A percentile compares a stretch with the other conserved stretches of the same genome.
phyloP scores from a whole-genome alignment of 208 protist species.

The Acanthamoeba royreba region DNA sequence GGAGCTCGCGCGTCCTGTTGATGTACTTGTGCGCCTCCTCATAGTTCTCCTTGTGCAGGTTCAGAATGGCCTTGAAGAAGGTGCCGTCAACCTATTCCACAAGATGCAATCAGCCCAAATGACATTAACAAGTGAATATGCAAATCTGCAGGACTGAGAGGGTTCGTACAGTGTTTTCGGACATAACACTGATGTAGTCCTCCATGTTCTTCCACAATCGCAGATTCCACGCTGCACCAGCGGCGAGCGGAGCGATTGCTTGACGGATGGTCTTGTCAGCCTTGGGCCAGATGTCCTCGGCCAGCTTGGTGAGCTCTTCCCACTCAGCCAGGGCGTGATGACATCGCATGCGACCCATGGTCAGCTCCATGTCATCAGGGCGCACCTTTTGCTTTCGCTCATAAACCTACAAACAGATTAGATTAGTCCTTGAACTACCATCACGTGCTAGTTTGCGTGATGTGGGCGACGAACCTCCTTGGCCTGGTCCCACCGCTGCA shows the following conservation, averaged over 20 bases:
- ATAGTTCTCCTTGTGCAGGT: constrained; percentile 72
- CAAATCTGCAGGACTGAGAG: too few relatives aligned
- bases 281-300: constrained; percentile 88
- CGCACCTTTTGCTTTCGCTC: constrained; percentile 76
- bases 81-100: constrained; percentile 82
- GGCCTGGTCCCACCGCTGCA: constrained; percentile 95
- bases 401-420: too few relatives aligned
- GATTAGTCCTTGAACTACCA: too few relatives aligned
- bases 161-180: constrained; percentile 86
- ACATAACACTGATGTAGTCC: constrained; percentile 84
- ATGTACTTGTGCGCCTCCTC: constrained; percentile 83
- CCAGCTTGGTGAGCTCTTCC: constrained; percentile 84
- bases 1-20: constrained; percentile 84
- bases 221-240: constrained; percentile 94
- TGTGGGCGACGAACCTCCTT: too few relatives aligned
- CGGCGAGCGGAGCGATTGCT: constrained; percentile 89
- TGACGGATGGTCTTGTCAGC: constrained; percentile 69
- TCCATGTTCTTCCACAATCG: constrained; percentile 57
- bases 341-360: constrained; percentile 94
- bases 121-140: too few relatives aligned
- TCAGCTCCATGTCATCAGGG: constrained; percentile 85
- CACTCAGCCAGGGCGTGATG: constrained; percentile 95
- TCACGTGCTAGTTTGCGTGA: too few relatives aligned
- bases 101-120: too few relatives aligned
- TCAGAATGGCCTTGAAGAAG: constrained; percentile 86